Percentiles rank a stretch among this genome's conserved stretches.
These are phyloP conservation scores for Eutrema heterophyllum DNA, from an alignment of 345 rosid species.

Conservation along the genomic window DNA sequence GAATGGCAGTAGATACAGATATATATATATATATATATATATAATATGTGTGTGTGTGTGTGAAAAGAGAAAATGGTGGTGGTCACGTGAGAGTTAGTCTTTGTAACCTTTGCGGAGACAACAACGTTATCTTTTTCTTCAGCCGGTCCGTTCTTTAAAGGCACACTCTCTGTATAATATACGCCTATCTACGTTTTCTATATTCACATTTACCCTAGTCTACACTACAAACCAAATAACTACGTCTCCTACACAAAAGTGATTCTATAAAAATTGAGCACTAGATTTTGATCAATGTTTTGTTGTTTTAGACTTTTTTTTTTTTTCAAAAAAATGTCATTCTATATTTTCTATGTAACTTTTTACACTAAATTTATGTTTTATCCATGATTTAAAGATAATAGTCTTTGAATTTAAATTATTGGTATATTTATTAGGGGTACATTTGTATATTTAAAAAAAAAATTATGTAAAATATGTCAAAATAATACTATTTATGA, in stretches of 20 bases:
- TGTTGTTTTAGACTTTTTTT: no score
- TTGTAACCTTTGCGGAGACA: slow-evolving; percentile 34
- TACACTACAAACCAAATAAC: slow-evolving; percentile 17
- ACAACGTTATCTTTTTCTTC: slow-evolving; percentile 22
- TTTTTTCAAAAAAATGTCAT: no score
- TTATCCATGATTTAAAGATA: no score
- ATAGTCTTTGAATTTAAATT: no score
- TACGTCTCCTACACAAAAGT: not conserved
- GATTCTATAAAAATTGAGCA: not conserved
- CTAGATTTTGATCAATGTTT: not conserved
- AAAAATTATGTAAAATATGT: no score
- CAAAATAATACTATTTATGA: no score
- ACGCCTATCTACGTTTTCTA: slow-evolving; percentile 26
- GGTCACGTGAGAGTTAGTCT: slow-evolving; percentile 23
- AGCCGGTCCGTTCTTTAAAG: slow-evolving; percentile 21
- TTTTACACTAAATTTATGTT: no score
- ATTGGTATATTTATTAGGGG: no score
- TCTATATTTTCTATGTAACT: no score
- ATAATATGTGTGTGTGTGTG: not conserved
- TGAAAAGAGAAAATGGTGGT: slow-evolving; percentile 14
- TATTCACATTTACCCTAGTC: slow-evolving; percentile 23
- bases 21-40: not conserved
- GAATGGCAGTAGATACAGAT: not conserved
- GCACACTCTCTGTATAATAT: slow-evolving; percentile 24
- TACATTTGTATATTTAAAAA: no score